Conservation (phyloP, 345 rosid species). For the Eucalyptus caleyi region DNA sequence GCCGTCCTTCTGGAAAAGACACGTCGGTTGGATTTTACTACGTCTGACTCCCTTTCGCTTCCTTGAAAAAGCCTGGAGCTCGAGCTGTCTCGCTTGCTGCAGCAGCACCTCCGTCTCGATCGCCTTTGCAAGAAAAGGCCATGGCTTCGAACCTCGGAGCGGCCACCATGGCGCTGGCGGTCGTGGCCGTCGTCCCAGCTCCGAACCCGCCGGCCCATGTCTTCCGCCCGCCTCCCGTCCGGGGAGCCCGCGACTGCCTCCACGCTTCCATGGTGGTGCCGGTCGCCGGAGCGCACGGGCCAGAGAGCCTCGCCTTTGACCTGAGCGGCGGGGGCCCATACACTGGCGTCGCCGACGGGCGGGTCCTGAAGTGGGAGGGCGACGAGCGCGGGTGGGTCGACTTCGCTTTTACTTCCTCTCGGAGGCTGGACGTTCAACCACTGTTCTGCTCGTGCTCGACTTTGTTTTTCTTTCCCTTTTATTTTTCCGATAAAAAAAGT, state of each 20-base stretch:
- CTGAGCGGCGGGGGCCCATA: conserved; percentile 17
- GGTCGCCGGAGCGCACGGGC: conserved; percentile 2
- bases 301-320: conserved; percentile 22
- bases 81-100: not conserved
- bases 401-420: conserved; percentile 39
- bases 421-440: conserved; percentile 5
- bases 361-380: conserved; percentile 38
- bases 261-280: not conserved
- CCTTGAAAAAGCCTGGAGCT: not conserved
- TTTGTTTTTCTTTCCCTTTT: not conserved
- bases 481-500: not conserved
- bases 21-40: not conserved
- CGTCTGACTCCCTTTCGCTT: not conserved
- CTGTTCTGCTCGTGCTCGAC: not conserved
- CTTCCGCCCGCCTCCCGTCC: not conserved
- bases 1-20: not conserved
- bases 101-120: not conserved
- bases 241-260: not conserved
- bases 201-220: not conserved
- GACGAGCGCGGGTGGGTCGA: conserved; percentile 29
- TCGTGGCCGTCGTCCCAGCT: not conserved
- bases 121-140: not conserved
- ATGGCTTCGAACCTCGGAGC: not conserved
- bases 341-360: conserved; percentile 11
- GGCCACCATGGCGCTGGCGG: not conserved